Conservation (phyloP, 2,329 filamentous ascomycete genomes). For the Exophiala sp. region DNA sequence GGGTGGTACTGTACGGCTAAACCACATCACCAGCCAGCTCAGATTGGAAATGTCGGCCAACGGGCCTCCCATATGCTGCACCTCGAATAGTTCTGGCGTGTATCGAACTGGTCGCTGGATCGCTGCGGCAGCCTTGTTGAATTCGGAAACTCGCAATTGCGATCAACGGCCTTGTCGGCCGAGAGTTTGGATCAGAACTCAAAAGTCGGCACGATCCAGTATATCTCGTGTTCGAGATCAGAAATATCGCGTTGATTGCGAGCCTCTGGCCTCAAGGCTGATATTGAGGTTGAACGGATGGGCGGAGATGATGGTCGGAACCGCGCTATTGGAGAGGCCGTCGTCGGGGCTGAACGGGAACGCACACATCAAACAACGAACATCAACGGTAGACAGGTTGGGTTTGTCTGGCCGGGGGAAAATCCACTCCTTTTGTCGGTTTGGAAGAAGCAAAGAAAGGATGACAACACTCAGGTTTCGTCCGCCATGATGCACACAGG, state of each 20-base stretch:
- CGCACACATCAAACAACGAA: background rate
- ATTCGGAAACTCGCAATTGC: background rate
- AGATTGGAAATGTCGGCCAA: background rate
- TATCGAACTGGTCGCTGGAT: background rate
- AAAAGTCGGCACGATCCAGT: background rate
- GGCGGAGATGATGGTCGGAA: background rate
- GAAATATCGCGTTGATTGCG: background rate
- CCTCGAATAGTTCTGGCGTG: background rate
- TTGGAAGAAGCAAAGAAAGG: constrained; percentile 1
- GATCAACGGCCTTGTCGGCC: background rate
- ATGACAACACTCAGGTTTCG: constrained; percentile 8
- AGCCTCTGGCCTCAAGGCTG: background rate
- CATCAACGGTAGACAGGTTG: background rate
- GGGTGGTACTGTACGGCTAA: constrained; percentile 2
- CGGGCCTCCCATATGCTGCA: constrained; percentile 6
- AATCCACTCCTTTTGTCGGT: background rate
- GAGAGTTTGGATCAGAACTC: background rate
- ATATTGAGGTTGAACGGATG: background rate
- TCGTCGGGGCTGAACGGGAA: background rate
- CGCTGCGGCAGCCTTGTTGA: background rate
- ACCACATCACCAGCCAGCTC: constrained; percentile 8
- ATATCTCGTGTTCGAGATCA: background rate
- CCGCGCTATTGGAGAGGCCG: background rate
- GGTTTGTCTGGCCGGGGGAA: background rate
- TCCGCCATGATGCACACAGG: constrained; percentile 2